phyloP scores from a whole-genome alignment of 345 rosid genomes.

The Kernera saxatilis region DNA sequence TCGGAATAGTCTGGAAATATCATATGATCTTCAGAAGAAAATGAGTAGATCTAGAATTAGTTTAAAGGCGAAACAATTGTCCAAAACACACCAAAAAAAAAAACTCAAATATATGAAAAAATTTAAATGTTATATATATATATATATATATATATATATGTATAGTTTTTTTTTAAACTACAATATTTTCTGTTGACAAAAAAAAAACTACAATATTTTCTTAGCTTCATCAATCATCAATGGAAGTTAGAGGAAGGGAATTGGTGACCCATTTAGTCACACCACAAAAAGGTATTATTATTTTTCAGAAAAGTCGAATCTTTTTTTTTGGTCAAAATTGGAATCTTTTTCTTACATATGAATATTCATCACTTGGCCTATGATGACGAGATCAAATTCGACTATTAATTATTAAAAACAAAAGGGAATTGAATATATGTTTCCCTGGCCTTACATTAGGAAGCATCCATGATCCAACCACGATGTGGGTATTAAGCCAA shows the following conservation, averaged over 20 bases:
- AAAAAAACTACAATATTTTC: too few relatives aligned
- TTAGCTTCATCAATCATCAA: too few relatives aligned
- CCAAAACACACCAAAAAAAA: too few relatives aligned
- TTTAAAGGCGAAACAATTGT: too few relatives aligned
- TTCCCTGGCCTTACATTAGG: background rate
- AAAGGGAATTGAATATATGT: background rate
- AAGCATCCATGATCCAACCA: conserved; percentile 8
- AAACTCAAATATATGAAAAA: too few relatives aligned
- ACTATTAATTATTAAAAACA: background rate
- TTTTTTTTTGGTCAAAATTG: background rate
- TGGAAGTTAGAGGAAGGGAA: background rate
- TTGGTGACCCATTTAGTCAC: background rate
- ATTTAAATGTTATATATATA: too few relatives aligned
- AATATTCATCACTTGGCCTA: background rate
- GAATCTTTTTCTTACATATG: conserved; percentile 1
- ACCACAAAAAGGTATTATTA: background rate
- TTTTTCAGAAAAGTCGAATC: background rate
- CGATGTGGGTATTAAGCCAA: background rate
- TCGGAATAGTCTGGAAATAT: too few relatives aligned
- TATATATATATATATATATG: too few relatives aligned
- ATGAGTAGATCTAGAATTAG: too few relatives aligned
- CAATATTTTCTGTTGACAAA: too few relatives aligned
- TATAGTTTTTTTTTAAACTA: too few relatives aligned
- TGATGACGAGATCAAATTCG: background rate
- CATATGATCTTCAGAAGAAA: too few relatives aligned